Percentiles rank a stretch among this genome's conserved stretches.
Evolutionary conservation across 2,329 filamentous ascomycete genomes (phyloP).

Genomic region (Aspergillus pseudoterreus): DNA sequence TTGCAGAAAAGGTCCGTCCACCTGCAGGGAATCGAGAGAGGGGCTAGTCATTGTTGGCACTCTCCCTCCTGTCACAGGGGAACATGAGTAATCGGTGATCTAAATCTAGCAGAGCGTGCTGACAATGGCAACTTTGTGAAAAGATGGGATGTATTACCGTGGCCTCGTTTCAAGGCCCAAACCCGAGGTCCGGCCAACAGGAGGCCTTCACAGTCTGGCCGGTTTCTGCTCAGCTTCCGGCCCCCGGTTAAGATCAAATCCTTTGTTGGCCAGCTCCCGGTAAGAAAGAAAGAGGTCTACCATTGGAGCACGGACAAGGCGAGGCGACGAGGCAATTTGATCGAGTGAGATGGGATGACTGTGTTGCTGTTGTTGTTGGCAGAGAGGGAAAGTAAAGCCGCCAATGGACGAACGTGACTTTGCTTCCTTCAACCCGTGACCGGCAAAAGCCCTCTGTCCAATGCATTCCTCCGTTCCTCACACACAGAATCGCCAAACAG

Average conservation of each 20-base stretch:
- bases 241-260: background rate
- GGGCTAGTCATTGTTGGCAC: slow-evolving; percentile 1
- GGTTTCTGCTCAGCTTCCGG: no score
- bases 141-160: background rate
- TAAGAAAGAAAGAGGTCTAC: background rate
- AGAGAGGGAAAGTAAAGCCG: background rate
- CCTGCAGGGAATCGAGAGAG: slow-evolving; percentile 8
- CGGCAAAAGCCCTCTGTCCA: background rate
- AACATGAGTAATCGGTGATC: background rate
- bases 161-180: background rate
- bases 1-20: slow-evolving; percentile 14
- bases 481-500: background rate
- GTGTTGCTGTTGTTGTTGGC: no score
- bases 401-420: slow-evolving; percentile 7
- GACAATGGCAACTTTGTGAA: background rate
- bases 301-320: background rate
- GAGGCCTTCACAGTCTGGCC: no score
- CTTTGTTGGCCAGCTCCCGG: background rate
- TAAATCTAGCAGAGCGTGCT: background rate
- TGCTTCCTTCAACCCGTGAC: background rate
- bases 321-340: background rate
- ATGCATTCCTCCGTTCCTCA: background rate
- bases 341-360: background rate
- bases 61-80: background rate
- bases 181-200: background rate